phyloP scores from a whole-genome alignment of 495 filamentous ascomycete species.

The Aspergillus saccharolyticus region DNA sequence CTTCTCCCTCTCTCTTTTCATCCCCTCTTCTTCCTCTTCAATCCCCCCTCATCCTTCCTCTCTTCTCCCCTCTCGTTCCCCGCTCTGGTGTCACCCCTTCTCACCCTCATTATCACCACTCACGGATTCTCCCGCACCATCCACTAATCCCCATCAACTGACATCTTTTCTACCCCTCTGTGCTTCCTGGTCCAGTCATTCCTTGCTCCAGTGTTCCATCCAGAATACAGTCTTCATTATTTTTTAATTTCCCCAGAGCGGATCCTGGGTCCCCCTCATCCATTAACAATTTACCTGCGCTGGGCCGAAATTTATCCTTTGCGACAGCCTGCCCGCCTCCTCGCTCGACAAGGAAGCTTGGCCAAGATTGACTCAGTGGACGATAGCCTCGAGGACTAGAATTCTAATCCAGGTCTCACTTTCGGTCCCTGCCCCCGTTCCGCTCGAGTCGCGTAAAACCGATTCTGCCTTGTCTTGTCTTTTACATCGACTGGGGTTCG shows the following conservation, averaged over 20 bases:
- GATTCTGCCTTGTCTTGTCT: background rate
- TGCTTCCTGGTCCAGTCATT: slow-evolving; percentile 5
- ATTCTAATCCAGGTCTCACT: background rate
- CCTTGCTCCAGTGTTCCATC: background rate
- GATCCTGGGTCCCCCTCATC: background rate
- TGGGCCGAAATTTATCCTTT: background rate
- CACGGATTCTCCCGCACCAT: background rate
- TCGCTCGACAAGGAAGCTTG: background rate
- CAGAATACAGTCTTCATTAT: background rate
- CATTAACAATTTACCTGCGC: background rate
- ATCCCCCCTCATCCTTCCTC: background rate
- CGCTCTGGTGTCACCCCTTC: background rate
- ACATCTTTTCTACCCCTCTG: slow-evolving; percentile 8
- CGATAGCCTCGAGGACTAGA: background rate
- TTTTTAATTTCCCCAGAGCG: background rate
- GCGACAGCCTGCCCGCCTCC: background rate
- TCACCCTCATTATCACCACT: slow-evolving; percentile 4
- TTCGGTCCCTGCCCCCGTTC: background rate
- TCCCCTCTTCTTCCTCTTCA: background rate
- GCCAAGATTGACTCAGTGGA: background rate
- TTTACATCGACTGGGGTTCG: background rate
- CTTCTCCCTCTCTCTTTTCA: slow-evolving; percentile 11
- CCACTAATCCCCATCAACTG: too few relatives aligned
- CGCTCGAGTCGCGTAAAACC: slow-evolving; percentile 13
- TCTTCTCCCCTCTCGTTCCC: background rate